Evolutionary conservation across 148 eudicot genomes (phyloP).

Genomic region (Amaranthus cruentus): DNA sequence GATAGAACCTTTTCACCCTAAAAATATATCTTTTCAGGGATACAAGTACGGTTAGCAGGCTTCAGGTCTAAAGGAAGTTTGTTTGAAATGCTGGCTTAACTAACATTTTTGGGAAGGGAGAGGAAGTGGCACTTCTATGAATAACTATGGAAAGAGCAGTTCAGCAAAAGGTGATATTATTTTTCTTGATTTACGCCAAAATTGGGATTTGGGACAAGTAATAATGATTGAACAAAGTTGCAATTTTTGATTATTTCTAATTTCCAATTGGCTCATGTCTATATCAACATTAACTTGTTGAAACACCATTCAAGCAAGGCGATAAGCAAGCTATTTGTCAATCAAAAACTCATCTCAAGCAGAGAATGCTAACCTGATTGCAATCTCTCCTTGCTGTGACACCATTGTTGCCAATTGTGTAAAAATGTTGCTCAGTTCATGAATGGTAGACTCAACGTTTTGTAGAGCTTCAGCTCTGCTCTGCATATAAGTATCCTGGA

Average conservation of each 20-base stretch:
- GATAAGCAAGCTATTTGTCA: background rate
- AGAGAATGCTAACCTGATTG: conserved; percentile 51
- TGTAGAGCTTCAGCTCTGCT: conserved; percentile 89
- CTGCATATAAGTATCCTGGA: conserved; percentile 78
- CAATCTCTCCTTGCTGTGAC: conserved; percentile 81
- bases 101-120: no score
- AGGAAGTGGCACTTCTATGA: no score
- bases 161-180: no score
- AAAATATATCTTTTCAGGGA: background rate
- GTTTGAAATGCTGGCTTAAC: no score
- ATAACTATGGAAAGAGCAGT: no score
- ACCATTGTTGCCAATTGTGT: conserved; percentile 81
- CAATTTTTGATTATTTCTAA: no score
- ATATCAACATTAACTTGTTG: background rate
- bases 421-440: conserved; percentile 67
- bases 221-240: no score
- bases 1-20: background rate
- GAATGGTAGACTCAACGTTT: conserved; percentile 80
- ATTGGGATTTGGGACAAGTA: no score
- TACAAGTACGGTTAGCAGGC: no score
- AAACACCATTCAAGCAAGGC: background rate
- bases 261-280: no score
- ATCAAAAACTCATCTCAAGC: background rate
- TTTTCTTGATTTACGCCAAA: no score
- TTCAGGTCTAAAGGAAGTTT: no score